phyloP scores from a whole-genome alignment of 768 basidiomycete species.

The Hirschioporus abietinus region DNA sequence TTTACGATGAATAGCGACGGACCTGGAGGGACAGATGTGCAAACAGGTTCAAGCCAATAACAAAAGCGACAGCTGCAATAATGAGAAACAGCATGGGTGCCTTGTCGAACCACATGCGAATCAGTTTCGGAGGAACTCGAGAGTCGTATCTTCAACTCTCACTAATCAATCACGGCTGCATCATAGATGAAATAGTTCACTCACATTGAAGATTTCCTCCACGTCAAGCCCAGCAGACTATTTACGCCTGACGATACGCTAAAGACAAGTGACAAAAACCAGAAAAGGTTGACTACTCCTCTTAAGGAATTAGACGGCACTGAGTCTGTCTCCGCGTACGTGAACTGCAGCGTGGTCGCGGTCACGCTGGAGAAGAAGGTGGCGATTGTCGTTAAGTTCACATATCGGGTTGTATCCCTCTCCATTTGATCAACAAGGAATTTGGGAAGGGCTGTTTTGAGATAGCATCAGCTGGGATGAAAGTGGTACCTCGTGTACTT shows the following conservation, averaged over 20 bases:
- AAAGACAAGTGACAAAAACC: background rate
- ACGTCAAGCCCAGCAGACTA: background rate
- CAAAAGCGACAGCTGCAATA: background rate
- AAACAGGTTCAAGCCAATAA: background rate
- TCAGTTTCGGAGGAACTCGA: background rate
- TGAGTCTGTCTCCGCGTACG: background rate
- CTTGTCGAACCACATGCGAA: background rate
- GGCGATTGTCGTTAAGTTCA: background rate
- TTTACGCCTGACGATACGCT: background rate
- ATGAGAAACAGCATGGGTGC: background rate
- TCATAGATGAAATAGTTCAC: background rate
- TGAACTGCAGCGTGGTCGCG: background rate
- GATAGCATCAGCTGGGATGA: background rate
- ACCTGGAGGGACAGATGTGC: background rate
- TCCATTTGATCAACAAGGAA: background rate
- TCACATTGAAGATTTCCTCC: background rate
- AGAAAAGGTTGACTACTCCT: background rate
- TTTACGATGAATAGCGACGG: background rate
- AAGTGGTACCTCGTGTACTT: background rate
- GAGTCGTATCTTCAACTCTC: background rate
- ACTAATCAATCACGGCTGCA: background rate
- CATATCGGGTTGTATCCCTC: background rate
- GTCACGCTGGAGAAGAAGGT: background rate
- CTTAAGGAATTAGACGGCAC: background rate
- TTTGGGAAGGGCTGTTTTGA: background rate